Percentiles rank a stretch among this genome's conserved stretches.
Conservation (phyloP, 768 basidiomycete species). For the Hericium erinaceus region DNA sequence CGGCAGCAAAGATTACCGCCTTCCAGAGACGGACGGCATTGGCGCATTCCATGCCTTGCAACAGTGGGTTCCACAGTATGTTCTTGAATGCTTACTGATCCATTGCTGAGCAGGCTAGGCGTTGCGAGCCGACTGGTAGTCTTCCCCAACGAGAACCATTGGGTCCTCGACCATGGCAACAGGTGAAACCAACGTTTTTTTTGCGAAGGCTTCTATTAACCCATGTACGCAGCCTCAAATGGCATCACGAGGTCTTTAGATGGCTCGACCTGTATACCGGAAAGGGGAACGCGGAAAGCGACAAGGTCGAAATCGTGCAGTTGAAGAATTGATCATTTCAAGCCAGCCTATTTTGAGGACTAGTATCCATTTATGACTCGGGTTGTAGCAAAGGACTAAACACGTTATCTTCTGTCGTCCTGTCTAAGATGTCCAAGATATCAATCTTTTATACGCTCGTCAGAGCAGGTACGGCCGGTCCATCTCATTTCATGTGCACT, state of each 20-base stretch:
- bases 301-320: background rate
- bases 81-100: background rate
- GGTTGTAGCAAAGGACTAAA: too few relatives aligned
- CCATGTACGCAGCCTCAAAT: conserved; percentile 54
- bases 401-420: too few relatives aligned
- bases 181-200: conserved; percentile 31
- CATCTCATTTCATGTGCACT: too few relatives aligned
- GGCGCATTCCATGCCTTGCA: conserved; percentile 79
- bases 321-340: background rate
- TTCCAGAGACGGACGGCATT: conserved; percentile 80
- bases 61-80: conserved; percentile 42
- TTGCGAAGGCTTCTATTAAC: background rate
- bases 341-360: background rate
- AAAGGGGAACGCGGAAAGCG: conserved; percentile 8
- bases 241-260: conserved; percentile 90
- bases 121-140: conserved; percentile 71
- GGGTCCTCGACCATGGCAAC: conserved; percentile 78
- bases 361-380: background rate
- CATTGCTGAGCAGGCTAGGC: conserved; percentile 36
- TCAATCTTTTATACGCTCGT: too few relatives aligned
- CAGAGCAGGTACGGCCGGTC: too few relatives aligned
- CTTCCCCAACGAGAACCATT: conserved; percentile 90
- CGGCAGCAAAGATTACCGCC: conserved; percentile 79
- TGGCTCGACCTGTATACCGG: conserved; percentile 77
- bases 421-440: too few relatives aligned